Conservation (phyloP, 2,329 filamentous ascomycete species). For the Microdochium nivale region DNA sequence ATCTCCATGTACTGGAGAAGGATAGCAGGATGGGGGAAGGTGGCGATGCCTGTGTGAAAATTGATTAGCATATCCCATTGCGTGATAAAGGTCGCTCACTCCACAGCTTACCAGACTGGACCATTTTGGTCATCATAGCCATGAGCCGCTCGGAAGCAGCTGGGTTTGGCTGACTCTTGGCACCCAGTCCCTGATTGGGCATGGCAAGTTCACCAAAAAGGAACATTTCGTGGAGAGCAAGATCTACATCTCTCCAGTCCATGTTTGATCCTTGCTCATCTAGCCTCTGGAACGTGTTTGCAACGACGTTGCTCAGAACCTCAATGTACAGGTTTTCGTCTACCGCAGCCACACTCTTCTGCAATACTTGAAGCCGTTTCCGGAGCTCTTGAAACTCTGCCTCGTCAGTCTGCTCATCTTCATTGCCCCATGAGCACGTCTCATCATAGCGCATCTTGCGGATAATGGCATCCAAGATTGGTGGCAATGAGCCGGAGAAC, state of each 20-base stretch:
- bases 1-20: constrained; percentile 98
- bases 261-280: constrained; percentile 65
- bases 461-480: constrained; percentile 86
- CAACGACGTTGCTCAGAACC: constrained; percentile 80
- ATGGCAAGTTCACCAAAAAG: constrained; percentile 92
- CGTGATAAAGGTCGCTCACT: background rate
- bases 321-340: constrained; percentile 86
- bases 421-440: constrained; percentile 84
- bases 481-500: constrained; percentile 75
- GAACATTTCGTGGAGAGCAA: constrained; percentile 92
- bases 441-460: constrained; percentile 97
- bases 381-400: constrained; percentile 94
- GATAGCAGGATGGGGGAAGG: constrained; percentile 82
- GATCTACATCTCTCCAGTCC: constrained; percentile 91
- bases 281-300: constrained; percentile 73
- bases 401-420: constrained; percentile 92
- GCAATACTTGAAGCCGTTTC: constrained; percentile 79
- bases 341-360: constrained; percentile 85
- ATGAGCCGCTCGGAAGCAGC: constrained; percentile 74
- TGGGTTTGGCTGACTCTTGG: constrained; percentile 74
- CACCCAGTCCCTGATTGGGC: constrained; percentile 76
- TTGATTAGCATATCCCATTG: constrained; percentile 13
- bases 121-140: constrained; percentile 92
- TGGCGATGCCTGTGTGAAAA: constrained; percentile 58
- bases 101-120: constrained; percentile 70